Evolutionary conservation across 1,139 yeast genomes (phyloP).

Genomic region (Pichia cactophila): DNA sequence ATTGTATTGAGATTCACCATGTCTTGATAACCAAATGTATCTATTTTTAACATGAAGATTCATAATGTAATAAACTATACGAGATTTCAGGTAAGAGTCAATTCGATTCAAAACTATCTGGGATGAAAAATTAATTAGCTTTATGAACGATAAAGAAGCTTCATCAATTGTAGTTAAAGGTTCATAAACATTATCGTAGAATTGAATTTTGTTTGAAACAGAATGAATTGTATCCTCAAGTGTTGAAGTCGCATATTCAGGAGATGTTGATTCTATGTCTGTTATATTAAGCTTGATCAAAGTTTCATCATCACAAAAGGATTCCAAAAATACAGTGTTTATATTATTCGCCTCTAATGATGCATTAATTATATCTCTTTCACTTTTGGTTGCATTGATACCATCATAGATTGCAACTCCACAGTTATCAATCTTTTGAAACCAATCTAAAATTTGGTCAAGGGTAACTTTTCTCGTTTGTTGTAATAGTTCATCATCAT

Average conservation of each 20-base stretch:
- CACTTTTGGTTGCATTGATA: slow-evolving; percentile 64
- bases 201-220: slow-evolving; percentile 62
- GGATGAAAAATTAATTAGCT: slow-evolving; percentile 77
- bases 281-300: slow-evolving; percentile 66
- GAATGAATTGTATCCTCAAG: slow-evolving; percentile 56
- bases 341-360: slow-evolving; percentile 60
- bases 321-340: slow-evolving; percentile 87
- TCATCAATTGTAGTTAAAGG: slow-evolving; percentile 55
- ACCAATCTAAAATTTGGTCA: slow-evolving; percentile 85
- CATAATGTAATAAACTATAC: slow-evolving; percentile 94
- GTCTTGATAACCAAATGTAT: slow-evolving; percentile 87
- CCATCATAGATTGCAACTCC: slow-evolving; percentile 92
- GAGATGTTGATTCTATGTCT: slow-evolving; percentile 14
- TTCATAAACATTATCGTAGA: slow-evolving; percentile 69
- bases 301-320: slow-evolving; percentile 80
- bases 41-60: slow-evolving; percentile 90
- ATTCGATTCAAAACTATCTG: slow-evolving; percentile 84
- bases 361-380: slow-evolving; percentile 60
- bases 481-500: slow-evolving; percentile 21
- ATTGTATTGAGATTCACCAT: slow-evolving; percentile 90
- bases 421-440: slow-evolving; percentile 59
- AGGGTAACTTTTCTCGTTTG: slow-evolving; percentile 38
- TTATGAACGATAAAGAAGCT: slow-evolving; percentile 69
- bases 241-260: slow-evolving; percentile 11
- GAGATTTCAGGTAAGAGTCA: slow-evolving; percentile 80